Evolutionary conservation across 306 rosid species (phyloP), one percentile per base, ranked within the genome.

Genomic region (Canavalia ensiformis): DNA sequence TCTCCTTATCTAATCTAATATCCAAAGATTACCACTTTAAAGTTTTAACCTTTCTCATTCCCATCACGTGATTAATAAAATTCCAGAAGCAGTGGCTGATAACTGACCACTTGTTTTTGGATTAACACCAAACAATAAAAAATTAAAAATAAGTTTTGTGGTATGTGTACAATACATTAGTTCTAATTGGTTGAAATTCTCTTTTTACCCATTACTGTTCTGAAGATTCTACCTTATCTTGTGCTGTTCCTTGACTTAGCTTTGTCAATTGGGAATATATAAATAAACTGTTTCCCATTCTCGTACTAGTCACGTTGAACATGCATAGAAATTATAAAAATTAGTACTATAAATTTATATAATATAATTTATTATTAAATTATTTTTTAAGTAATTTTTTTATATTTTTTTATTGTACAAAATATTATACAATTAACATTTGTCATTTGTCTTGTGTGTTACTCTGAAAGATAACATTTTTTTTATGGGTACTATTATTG

Each of bases 191-290:
- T 63, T 78, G 80, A 71, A 55, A 54, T 64, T 72, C 5, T 69
- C 25, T 12, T 60, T 45, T 65, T 74, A 34, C 42, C n/a, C 60
- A 79, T 76, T 69, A 30, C 51, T 69, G 29, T 69, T 12, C 44
- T 13, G 75, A 1, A 67, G 70, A 78, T 78, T 78, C 72, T 73
- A 56, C 44, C 84, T 56, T 72, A 63, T 77, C 75, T 77, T 60
- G 60, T 60, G 60, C 55, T 65, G 74, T 10, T 72, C 34, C 86
- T 62, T 82, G 81, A 76, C 82, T 55, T 58, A 12, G 35, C 64
- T 12, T 80, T 57, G 30, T 72, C 78, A 72, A 39, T 39, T 4
- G 42, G 54, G 60, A 73, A 66, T 45, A 30, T 59, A 5, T 34
- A 7, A 50, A 18, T 68, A 7, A 10, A 74, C 58, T 52, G 62